These are phyloP conservation scores for Aphanoascus verrucosus DNA, from an alignment of 2,329 filamentous ascomycete genomes.

Conservation along the genomic window DNA sequence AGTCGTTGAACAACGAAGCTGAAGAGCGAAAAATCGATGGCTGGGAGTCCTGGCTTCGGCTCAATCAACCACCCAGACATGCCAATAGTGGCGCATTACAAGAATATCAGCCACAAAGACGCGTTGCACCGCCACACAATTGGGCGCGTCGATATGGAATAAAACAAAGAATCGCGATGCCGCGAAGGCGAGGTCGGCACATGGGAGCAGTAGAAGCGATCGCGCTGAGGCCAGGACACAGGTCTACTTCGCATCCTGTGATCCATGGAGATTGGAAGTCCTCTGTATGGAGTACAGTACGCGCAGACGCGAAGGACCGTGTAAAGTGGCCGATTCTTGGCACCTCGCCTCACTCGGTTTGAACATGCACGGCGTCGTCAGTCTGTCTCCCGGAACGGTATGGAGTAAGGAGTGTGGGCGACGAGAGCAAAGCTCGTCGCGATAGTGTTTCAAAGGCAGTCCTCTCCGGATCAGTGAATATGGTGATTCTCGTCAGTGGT, in stretches of 20 bases:
- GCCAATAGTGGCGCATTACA: background rate
- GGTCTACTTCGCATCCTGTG: too few species aligned
- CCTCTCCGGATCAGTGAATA: background rate
- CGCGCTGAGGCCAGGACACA: too few species aligned
- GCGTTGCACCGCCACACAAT: background rate
- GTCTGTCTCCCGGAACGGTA: background rate
- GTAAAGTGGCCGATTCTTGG: background rate
- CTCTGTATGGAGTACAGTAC: too few species aligned
- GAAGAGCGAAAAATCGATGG: background rate
- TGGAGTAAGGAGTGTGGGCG: background rate
- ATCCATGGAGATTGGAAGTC: background rate
- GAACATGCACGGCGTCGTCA: background rate
- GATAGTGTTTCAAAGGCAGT: background rate
- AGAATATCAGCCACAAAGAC: background rate
- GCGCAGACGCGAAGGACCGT: background rate
- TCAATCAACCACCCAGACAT: background rate
- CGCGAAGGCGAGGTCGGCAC: too few species aligned
- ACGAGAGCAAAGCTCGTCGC: too few species aligned
- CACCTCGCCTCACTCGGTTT: background rate
- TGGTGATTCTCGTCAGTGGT: background rate
- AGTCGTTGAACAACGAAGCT: background rate
- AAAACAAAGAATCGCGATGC: too few species aligned
- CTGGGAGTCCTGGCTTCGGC: background rate
- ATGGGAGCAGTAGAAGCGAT: background rate
- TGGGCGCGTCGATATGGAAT: too few species aligned